Evolutionary conservation across 2,329 filamentous ascomycete species (phyloP).

Genomic region (Neopestalotiopsis rosae): DNA sequence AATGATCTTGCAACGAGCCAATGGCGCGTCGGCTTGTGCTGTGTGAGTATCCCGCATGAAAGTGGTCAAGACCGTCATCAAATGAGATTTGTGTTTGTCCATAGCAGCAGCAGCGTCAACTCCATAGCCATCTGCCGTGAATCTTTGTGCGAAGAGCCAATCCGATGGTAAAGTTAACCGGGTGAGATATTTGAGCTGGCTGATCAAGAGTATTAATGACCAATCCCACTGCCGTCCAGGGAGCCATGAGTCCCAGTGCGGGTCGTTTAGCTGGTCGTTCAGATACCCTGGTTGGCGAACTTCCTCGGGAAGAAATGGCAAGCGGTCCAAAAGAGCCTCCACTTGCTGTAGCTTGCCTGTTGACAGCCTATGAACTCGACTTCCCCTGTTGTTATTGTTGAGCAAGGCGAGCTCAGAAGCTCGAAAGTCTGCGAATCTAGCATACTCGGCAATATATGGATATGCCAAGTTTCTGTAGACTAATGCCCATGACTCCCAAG

Average conservation of each 20-base stretch:
- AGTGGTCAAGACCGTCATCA: background rate
- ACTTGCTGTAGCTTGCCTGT: background rate
- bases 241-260: background rate
- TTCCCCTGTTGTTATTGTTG: too few relatives aligned
- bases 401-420: background rate
- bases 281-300: background rate
- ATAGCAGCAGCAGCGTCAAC: background rate
- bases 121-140: too few relatives aligned
- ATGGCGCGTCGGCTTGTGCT: background rate
- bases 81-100: background rate
- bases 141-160: background rate
- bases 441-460: conserved; percentile 20
- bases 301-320: background rate
- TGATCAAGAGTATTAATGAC: conserved; percentile 18
- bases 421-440: conserved; percentile 14
- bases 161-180: conserved; percentile 13
- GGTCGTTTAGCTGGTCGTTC: background rate
- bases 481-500: background rate
- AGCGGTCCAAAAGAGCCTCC: background rate
- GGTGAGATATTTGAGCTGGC: conserved; percentile 16
- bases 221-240: conserved; percentile 7
- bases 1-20: background rate
- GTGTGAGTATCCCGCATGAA: conserved; percentile 6
- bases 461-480: conserved; percentile 17
- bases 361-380: too few relatives aligned